phyloP scores from a whole-genome alignment of 331 rosid genomes.

The Cydonia oblonga region DNA sequence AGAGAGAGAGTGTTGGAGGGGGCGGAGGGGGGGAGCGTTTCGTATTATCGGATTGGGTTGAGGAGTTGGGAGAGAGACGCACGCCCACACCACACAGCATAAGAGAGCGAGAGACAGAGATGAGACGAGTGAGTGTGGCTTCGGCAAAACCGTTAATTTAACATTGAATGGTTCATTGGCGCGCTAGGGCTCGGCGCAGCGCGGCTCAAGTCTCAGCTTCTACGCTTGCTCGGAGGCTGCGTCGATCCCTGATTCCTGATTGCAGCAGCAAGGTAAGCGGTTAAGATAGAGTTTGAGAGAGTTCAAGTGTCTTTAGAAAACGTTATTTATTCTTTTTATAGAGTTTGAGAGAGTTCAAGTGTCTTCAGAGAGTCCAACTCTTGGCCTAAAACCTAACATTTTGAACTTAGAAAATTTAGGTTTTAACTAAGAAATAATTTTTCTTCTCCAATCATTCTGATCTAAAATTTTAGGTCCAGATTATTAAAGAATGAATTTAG shows the following conservation, averaged over 20 bases:
- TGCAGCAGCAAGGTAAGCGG: too few species aligned
- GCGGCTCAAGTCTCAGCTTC: conserved; percentile 25
- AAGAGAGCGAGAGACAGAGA: conserved; percentile 10
- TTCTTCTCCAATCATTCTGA: too few species aligned
- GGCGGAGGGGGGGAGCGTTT: neutral
- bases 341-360: too few species aligned
- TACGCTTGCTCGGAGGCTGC: neutral
- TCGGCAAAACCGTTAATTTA: conserved; percentile 34
- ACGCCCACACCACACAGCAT: neutral
- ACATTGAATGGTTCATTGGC: conserved; percentile 31
- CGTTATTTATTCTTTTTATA: too few species aligned
- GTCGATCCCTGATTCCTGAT: neutral
- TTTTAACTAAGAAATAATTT: too few species aligned
- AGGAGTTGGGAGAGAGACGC: conserved; percentile 8
- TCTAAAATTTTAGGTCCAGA: too few species aligned
- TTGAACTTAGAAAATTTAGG: too few species aligned
- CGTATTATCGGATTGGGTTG: conserved; percentile 19
- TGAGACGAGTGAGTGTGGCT: conserved; percentile 39
- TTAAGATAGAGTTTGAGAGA: too few species aligned
- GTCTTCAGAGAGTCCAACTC: too few species aligned
- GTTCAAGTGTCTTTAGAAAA: too few species aligned
- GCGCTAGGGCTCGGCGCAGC: conserved; percentile 25
- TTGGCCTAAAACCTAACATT: too few species aligned
- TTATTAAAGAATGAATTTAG: too few species aligned
- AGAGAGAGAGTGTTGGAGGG: neutral